Base-by-base conservation (phyloP, 1,284 basidiomycete genomes). In the Pascua guehoae region DNA sequence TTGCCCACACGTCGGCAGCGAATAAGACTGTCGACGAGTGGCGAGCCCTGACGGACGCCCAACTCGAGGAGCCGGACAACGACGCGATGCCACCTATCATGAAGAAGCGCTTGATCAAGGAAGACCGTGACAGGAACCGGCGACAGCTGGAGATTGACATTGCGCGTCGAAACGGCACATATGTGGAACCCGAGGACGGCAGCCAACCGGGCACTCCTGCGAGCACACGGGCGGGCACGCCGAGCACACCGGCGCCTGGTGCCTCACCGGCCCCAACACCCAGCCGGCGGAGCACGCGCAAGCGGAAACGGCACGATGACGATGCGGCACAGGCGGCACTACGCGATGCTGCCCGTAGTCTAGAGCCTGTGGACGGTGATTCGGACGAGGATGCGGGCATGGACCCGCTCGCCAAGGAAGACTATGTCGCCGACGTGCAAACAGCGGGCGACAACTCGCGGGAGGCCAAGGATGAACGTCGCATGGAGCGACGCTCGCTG, bases 11-110 rank as follows among this genome's bases (percentile, higher is more conserved):
- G 2, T 86, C 88, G 0, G 91, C 88, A 67, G 92, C 90, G 8
- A 82, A 83, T 47, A 79, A 98, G 69, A 94, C 91, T 1, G 81
- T 99, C 44, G 86, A 88, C 18, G 92, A 98, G 75, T 98, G 98
- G 72, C 82, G 94, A 52, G 88, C 91, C 40, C 92, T 87, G 71
- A 87, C 83, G 4, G 86, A 88, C 51, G 66, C 65, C 5, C 71
- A 81, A 45, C 78, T 80, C 40, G 72, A 68, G 36, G 79, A 77
- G 51, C 67, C 65, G 51, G 72, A 68, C 40, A 67, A 64, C 41
- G 61, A 59, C 24, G 69, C 66, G 48, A 54, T 63, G 18, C 73
- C 69, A 36, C 73, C 71, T 16, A 64, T 68, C 42, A 65, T 70
- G 48, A 70, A 62, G 60, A 67, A 67, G 24, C 24, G 24, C 24